Evolutionary conservation across 495 filamentous ascomycete species (phyloP).

Genomic region (Penicillium odoratum): DNA sequence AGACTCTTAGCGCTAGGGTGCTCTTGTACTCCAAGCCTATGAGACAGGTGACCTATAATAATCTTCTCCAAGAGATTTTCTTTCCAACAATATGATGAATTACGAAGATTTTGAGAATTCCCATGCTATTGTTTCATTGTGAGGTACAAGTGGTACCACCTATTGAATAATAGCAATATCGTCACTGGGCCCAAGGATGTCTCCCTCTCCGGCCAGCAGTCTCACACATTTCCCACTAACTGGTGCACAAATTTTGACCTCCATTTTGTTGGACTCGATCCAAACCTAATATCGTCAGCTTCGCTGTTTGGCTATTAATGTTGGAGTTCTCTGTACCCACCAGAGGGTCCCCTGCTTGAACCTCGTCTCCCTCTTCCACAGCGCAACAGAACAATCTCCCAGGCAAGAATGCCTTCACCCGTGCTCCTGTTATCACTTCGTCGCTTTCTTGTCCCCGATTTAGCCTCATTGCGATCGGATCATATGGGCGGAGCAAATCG

Average conservation of each 20-base stretch:
- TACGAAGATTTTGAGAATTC: too few species aligned
- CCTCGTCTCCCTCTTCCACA: slow-evolving; percentile 5
- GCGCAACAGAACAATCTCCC: slow-evolving; percentile 6
- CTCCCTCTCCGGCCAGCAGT: slow-evolving; percentile 3
- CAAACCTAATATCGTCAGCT: slow-evolving; percentile 2
- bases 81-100: too few species aligned
- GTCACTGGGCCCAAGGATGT: slow-evolving; percentile 10
- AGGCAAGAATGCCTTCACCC: slow-evolving; percentile 9
- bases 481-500: slow-evolving; percentile 12
- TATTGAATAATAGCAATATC: slow-evolving; percentile 10
- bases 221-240: slow-evolving; percentile 10
- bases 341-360: slow-evolving; percentile 5
- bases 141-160: neutral
- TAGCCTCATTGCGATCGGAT: slow-evolving; percentile 10
- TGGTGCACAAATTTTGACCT: slow-evolving; percentile 9
- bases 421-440: slow-evolving; percentile 2
- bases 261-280: slow-evolving; percentile 13
- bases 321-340: neutral
- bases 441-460: neutral
- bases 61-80: too few species aligned
- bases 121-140: neutral
- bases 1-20: neutral
- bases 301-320: neutral
- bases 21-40: neutral
- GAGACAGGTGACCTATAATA: neutral